These are phyloP conservation scores for Candida pseudoglaebosa DNA, from an alignment of 805 yeast genomes.

Conservation along the genomic window DNA sequence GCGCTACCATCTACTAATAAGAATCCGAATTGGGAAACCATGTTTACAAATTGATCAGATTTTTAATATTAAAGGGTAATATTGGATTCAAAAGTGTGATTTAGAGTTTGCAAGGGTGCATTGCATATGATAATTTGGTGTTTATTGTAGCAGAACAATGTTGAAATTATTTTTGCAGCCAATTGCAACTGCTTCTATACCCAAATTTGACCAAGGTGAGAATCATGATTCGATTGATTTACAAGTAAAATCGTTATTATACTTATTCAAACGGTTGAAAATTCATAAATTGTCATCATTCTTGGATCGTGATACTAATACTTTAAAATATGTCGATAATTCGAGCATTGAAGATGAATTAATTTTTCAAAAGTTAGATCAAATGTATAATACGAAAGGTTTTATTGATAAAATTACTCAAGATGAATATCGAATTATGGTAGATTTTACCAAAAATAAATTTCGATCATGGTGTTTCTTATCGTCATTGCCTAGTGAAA, in stretches of 20 bases:
- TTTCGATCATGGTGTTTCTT: conserved; percentile 59
- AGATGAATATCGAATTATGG: conserved; percentile 62
- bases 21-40: background rate
- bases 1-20: background rate
- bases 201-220: conserved; percentile 8
- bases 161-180: conserved; percentile 1
- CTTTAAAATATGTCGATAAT: conserved; percentile 15
- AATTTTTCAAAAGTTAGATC: conserved; percentile 46
- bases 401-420: conserved; percentile 40
- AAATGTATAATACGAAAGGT: conserved; percentile 45
- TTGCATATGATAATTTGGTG: too few species aligned
- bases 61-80: background rate
- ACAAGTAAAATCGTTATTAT: conserved; percentile 55
- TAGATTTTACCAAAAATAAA: conserved; percentile 65
- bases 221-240: conserved; percentile 52
- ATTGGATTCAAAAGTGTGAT: background rate
- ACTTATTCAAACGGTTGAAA: conserved; percentile 51
- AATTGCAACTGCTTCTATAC: conserved; percentile 5
- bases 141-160: too few species aligned
- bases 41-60: too few species aligned
- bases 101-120: background rate
- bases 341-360: background rate
- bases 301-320: conserved; percentile 16
- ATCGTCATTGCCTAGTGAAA: conserved; percentile 41
- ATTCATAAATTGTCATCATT: conserved; percentile 44